Conservation (phyloP, 164 flowering plant species). For the Tinospora cordifolia region DNA sequence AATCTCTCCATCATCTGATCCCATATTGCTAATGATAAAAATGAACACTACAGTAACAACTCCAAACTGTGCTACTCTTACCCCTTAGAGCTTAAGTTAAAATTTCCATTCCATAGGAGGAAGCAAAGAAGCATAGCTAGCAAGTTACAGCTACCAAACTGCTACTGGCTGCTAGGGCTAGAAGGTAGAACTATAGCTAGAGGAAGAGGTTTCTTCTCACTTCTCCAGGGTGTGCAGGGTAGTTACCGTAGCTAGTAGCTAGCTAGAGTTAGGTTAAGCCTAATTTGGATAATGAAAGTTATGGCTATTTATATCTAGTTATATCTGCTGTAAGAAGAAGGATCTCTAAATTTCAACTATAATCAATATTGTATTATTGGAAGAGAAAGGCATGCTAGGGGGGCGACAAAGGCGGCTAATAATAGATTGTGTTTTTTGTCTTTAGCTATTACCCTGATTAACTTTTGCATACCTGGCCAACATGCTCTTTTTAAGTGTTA, state of each 20-base stretch:
- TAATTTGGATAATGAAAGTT: constrained; percentile 1
- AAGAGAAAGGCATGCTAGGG: constrained; percentile 7
- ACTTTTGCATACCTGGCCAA: background rate
- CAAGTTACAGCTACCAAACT: background rate
- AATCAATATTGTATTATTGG: constrained; percentile 3
- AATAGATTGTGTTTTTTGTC: constrained; percentile 10
- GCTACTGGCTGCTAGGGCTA: background rate
- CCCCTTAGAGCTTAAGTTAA: background rate
- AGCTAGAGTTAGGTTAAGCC: background rate
- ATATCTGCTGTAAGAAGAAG: background rate
- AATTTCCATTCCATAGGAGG: background rate
- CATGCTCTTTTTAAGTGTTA: constrained; percentile 4
- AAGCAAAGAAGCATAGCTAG: background rate
- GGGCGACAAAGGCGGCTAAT: background rate
- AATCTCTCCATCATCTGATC: constrained; percentile 24
- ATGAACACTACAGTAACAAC: background rate
- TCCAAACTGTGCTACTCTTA: background rate
- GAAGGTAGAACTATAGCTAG: background rate
- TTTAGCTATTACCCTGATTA: constrained; percentile 6
- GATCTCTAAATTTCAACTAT: background rate
- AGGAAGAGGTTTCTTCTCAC: too few species aligned
- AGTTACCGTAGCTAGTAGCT: background rate
- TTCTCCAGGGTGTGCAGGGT: too few species aligned
- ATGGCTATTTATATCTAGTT: constrained; percentile 8
- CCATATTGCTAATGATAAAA: constrained; percentile 24